Evolutionary conservation across 805 yeast genomes (phyloP), one percentile per base, ranked within the genome.

Genomic region (Ogataea kodamae): DNA sequence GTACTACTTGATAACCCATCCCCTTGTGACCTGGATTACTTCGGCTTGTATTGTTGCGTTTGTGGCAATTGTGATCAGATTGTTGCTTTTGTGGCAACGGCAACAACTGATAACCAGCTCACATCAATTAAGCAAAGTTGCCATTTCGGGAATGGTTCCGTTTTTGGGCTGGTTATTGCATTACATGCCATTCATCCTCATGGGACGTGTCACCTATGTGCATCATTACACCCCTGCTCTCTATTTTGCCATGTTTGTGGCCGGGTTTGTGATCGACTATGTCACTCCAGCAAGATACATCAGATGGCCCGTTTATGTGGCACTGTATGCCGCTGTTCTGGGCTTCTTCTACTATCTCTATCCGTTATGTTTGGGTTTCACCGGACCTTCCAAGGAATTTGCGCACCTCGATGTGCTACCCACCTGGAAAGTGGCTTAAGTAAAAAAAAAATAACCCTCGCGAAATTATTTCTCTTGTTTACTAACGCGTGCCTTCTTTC

Each of bases 171-270:
- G 90, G 88, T 78, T 83, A 22, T 65, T 82, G 56, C 92, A 84
- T 57, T 83, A 67, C 58, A 56, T 74, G 54, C 90, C 95, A 18
- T 84, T 84, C 48, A 72, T 76, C 19, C 65, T 84, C 31, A 84
- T 84, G 95, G 81, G 87, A 10, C 74, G 95, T 68, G 92, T 84
- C 46, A 81, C 90, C 0, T 84, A 84, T 50, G 86, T 81, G 27
- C 95, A 84, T 57, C 95, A 84, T 63, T 84, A 84, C 58, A 66
- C 82, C 52, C 95, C 95, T 29, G 89, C 92, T 0, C 65, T 84
- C 45, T 84, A 84, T 61, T 84, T 84, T 58, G 86, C 87, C 32
- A 64, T 80, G 59, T 58, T 77, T 35, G 73, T 75, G 23, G 55
- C 70, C 30, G 71, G 72, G 5, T 78, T 74, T 54, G 59, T 70